Evolutionary conservation across 2,329 filamentous ascomycete species (phyloP).

Genomic region (Apiospora hydei): DNA sequence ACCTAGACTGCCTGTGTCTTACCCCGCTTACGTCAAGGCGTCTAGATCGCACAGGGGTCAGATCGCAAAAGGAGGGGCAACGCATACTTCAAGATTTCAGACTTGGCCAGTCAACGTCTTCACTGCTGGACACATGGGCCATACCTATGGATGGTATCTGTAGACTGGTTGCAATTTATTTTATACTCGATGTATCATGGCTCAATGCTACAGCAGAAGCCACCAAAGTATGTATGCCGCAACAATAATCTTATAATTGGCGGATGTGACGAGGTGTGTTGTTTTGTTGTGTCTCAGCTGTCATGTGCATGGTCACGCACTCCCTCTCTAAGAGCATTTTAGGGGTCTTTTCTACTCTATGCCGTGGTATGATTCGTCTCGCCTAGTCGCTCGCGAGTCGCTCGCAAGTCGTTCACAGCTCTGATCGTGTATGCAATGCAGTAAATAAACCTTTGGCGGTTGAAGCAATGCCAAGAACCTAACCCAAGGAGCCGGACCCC

Average conservation of each 20-base stretch:
- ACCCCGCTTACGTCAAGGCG: conserved; percentile 28
- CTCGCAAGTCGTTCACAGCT: neutral
- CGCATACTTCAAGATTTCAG: neutral
- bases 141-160: neutral
- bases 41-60: neutral
- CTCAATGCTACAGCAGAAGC: neutral
- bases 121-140: neutral
- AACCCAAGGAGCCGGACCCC: neutral
- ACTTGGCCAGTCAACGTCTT: neutral
- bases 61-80: conserved; percentile 16
- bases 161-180: neutral
- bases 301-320: neutral
- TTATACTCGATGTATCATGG: too few species aligned
- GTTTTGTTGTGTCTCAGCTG: neutral
- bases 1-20: neutral
- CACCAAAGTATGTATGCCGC: neutral
- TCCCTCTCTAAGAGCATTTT: neutral
- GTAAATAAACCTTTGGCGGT: neutral
- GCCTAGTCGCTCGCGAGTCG: neutral
- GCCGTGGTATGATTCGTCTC: neutral
- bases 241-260: neutral
- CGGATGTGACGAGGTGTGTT: neutral
- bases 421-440: conserved; percentile 11
- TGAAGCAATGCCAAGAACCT: neutral
- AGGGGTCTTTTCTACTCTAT: neutral